phyloP scores from a whole-genome alignment of 306 rosid genomes.

The Lithocarpus polystachyus region DNA sequence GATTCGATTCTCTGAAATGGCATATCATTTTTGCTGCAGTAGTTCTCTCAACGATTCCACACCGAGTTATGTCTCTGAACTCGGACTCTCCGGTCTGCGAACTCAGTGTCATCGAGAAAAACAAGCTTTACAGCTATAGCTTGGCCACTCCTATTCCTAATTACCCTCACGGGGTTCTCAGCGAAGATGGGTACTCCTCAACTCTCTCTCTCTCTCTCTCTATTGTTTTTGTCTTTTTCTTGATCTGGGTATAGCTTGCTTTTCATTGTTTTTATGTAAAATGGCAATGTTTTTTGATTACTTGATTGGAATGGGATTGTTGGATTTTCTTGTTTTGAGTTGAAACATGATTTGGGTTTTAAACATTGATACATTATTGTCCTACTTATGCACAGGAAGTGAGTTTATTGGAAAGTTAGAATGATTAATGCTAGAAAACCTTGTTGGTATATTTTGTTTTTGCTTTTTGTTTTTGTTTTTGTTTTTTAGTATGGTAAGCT shows the following conservation, averaged over 20 bases:
- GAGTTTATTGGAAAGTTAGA: not conserved
- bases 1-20: constrained; percentile 23
- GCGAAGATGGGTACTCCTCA: constrained; percentile 82
- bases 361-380: not conserved
- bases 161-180: constrained; percentile 83
- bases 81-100: constrained; percentile 46
- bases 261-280: not conserved
- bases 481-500: not conserved
- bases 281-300: not conserved
- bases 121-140: constrained; percentile 66
- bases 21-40: not conserved
- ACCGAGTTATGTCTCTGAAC: constrained; percentile 21
- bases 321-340: not conserved
- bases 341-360: not conserved
- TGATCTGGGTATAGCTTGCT: constrained; percentile 19
- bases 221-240: not conserved
- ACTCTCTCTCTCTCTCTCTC: constrained; percentile 1
- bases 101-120: constrained; percentile 36
- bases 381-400: not conserved
- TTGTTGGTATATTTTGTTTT: not conserved
- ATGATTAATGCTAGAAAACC: not conserved
- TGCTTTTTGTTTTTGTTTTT: too few relatives aligned
- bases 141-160: constrained; percentile 62
- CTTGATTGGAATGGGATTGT: not conserved
- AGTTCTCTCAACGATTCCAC: constrained; percentile 38